Conservation (phyloP, 2,329 filamentous ascomycete genomes). For the Didymosphaeria variabile region DNA sequence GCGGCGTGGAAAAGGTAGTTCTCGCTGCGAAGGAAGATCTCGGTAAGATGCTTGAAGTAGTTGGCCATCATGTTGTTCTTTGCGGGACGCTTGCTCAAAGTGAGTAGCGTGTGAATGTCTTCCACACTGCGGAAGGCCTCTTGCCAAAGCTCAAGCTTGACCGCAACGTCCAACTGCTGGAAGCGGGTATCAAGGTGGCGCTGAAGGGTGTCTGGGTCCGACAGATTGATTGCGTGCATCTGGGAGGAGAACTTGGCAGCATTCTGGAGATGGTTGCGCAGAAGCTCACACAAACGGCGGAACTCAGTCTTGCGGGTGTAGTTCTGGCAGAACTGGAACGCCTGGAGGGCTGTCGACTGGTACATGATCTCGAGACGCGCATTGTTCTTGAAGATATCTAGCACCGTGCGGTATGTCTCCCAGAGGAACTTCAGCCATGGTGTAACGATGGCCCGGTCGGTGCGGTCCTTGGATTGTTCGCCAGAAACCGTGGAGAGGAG, state of each 20-base stretch:
- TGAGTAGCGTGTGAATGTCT: slow-evolving; percentile 97
- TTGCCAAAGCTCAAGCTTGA: slow-evolving; percentile 98
- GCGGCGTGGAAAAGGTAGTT: slow-evolving; percentile 99
- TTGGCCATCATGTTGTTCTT: slow-evolving; percentile 99
- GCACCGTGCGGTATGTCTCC: slow-evolving; percentile 98
- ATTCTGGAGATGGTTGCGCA: slow-evolving; percentile 98
- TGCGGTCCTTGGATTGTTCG: slow-evolving; percentile 96
- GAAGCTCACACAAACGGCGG: slow-evolving; percentile 94
- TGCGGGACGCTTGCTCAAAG: slow-evolving; percentile 94
- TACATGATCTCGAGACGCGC: slow-evolving; percentile 97
- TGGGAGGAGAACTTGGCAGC: slow-evolving; percentile 98
- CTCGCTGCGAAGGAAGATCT: slow-evolving; percentile 98
- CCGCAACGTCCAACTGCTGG: slow-evolving; percentile 96
- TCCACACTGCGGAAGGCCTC: slow-evolving; percentile 99
- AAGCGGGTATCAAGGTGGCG: slow-evolving; percentile 97
- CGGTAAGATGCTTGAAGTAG: slow-evolving; percentile 99
- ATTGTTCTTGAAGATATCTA: slow-evolving; percentile 99
- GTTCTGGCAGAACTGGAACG: slow-evolving; percentile 98
- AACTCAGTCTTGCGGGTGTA: slow-evolving; percentile 99
- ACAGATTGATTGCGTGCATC: slow-evolving; percentile 99
- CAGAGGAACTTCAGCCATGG: slow-evolving; percentile 99
- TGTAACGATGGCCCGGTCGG: slow-evolving; percentile 96
- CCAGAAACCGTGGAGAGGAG: slow-evolving; percentile 97
- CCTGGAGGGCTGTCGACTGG: slow-evolving; percentile 96
- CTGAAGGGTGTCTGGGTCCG: slow-evolving; percentile 95